Evolutionary conservation across 2,329 filamentous ascomycete species (phyloP).

Genomic region (Fusarium sp.): DNA sequence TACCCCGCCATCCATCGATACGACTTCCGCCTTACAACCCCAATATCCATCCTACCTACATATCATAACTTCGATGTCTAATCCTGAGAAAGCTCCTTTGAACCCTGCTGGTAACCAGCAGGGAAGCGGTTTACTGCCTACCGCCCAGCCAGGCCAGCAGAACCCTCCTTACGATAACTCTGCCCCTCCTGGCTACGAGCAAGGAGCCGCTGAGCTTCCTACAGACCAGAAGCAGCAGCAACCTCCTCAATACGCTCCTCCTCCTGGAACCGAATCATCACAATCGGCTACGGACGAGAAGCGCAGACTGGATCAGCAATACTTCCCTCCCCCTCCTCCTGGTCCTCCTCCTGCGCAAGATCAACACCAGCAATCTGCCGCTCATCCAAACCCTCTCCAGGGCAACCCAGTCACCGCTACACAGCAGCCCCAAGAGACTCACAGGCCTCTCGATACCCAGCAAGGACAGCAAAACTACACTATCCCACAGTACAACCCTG

Average conservation of each 20-base stretch:
- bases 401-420: slow-evolving; percentile 29
- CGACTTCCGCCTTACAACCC: slow-evolving; percentile 21
- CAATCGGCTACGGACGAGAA: slow-evolving; percentile 24
- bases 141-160: slow-evolving; percentile 25
- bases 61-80: slow-evolving; percentile 27
- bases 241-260: slow-evolving; percentile 20
- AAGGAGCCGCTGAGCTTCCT: slow-evolving; percentile 30
- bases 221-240: slow-evolving; percentile 31
- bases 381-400: slow-evolving; percentile 38
- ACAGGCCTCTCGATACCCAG: slow-evolving; percentile 6
- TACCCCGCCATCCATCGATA: slow-evolving; percentile 34
- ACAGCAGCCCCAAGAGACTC: slow-evolving; percentile 20
- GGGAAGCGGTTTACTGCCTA: slow-evolving; percentile 27
- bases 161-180: slow-evolving; percentile 28
- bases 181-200: slow-evolving; percentile 30
- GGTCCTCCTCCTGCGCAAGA: slow-evolving; percentile 40
- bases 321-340: slow-evolving; percentile 45
- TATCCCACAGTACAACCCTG: slow-evolving; percentile 49
- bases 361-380: slow-evolving; percentile 26
- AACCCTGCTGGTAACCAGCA: slow-evolving; percentile 29
- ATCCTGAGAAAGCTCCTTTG: slow-evolving; percentile 37
- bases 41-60: not conserved
- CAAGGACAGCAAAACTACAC: slow-evolving; percentile 38
- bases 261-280: not conserved
- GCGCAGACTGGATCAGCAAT: slow-evolving; percentile 28